Percentiles rank a stretch among this genome's conserved stretches.
Evolutionary conservation across 108 stramenopile genomes (phyloP).

Genomic region (Cylindrotheca closterium): DNA sequence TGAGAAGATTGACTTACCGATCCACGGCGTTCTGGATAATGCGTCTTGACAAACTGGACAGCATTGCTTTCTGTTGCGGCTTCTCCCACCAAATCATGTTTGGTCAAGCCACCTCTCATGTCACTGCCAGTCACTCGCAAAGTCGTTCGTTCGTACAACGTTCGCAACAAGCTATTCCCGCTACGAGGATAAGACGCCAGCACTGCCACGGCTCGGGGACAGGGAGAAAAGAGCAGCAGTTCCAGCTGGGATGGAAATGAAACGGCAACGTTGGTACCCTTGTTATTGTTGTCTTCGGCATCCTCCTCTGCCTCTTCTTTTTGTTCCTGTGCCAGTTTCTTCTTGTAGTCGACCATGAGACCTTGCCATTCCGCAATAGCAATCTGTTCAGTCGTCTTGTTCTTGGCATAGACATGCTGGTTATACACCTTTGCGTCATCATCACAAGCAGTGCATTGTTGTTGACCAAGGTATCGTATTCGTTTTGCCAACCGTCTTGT

Average conservation of each 20-base stretch:
- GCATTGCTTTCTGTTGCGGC: slow-evolving; percentile 67
- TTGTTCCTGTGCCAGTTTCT: slow-evolving; percentile 4
- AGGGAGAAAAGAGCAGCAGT: slow-evolving; percentile 60
- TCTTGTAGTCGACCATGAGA: slow-evolving; percentile 29
- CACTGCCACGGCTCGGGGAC: slow-evolving; percentile 57
- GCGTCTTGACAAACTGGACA: slow-evolving; percentile 91
- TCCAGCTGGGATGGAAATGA: slow-evolving; percentile 37
- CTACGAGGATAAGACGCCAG: slow-evolving; percentile 83
- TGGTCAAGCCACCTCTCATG: slow-evolving; percentile 77
- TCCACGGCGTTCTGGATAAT: slow-evolving; percentile 88
- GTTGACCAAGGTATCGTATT: slow-evolving; percentile 7
- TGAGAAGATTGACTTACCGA: not conserved
- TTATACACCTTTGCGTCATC: slow-evolving; percentile 13
- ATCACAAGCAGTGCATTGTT: slow-evolving; percentile 14
- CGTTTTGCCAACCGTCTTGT: slow-evolving; percentile 56
- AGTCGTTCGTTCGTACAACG: slow-evolving; percentile 68
- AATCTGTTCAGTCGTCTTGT: slow-evolving; percentile 48
- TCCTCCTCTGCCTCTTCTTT: slow-evolving; percentile 19
- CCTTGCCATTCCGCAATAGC: slow-evolving; percentile 57
- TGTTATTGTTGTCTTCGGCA: not conserved
- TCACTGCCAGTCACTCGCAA: slow-evolving; percentile 90
- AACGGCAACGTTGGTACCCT: slow-evolving; percentile 3
- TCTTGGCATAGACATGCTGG: slow-evolving; percentile 26
- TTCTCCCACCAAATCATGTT: slow-evolving; percentile 73
- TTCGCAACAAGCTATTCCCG: slow-evolving; percentile 79